These are phyloP conservation scores for Pythium pyrilobum DNA, from an alignment of 352 stramenopile genomes.

Conservation along the genomic window DNA sequence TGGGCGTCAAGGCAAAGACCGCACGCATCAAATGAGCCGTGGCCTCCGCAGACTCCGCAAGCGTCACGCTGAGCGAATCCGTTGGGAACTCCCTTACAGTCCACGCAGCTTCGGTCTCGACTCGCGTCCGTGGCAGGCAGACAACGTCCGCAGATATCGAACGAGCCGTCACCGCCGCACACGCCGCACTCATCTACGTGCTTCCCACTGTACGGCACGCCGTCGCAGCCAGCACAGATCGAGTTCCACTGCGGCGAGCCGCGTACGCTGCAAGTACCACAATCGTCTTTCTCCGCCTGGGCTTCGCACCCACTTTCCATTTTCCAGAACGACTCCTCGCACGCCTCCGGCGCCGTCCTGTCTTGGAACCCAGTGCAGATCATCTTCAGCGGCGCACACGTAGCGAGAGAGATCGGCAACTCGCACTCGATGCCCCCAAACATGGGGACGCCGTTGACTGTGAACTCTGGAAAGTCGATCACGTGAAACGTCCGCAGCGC, in stretches of 20 bases:
- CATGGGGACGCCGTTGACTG: slow-evolving; percentile 23
- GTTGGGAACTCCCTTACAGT: slow-evolving; percentile 27
- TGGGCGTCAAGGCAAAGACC: slow-evolving; percentile 28
- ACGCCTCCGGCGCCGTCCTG: slow-evolving; percentile 7
- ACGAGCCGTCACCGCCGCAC: slow-evolving; percentile 25
- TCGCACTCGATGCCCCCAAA: slow-evolving; percentile 15
- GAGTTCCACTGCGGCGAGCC: slow-evolving; percentile 17
- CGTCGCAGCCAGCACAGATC: slow-evolving; percentile 24
- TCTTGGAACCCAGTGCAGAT: slow-evolving; percentile 23
- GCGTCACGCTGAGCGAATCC: slow-evolving; percentile 13
- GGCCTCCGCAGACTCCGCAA: slow-evolving; percentile 27
- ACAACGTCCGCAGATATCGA: slow-evolving; percentile 26
- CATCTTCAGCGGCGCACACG: slow-evolving; percentile 20
- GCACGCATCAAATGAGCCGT: slow-evolving; percentile 32
- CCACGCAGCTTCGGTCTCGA: slow-evolving; percentile 20
- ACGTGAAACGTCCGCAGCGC: slow-evolving; percentile 18
- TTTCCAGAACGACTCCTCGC: slow-evolving; percentile 19
- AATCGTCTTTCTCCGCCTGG: slow-evolving; percentile 22
- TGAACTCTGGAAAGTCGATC: slow-evolving; percentile 22
- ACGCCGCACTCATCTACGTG: slow-evolving; percentile 23
- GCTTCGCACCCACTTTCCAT: neutral
- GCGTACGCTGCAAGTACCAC: slow-evolving; percentile 16
- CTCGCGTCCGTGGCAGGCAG: slow-evolving; percentile 16
- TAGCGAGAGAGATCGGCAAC: slow-evolving; percentile 16
- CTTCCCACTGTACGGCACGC: slow-evolving; percentile 21